Base-by-base conservation (phyloP, 169 alveolate species). In the Cryptosporidium bovis region DNA sequence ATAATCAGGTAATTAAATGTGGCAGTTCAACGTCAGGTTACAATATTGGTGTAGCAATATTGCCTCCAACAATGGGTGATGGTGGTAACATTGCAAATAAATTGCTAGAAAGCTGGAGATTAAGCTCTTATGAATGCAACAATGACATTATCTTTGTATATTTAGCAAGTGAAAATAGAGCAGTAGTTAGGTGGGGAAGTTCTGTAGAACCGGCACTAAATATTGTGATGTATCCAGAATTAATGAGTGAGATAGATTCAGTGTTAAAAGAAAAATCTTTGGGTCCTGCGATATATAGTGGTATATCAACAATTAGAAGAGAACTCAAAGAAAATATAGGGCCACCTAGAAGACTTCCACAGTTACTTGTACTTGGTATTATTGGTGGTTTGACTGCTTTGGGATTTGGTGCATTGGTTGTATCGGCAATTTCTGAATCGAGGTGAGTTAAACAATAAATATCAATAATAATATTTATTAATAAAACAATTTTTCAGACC, bases 371-470 rank as follows among this genome's bases (percentile, higher is more conserved):
- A 16, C 44, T 77, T 20, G 58, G 77, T 1, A 62, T 77, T 44
- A 77, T 77, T 44, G 87, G 87, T 0, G 87, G 87, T 16, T 48
- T 77, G 27, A 77, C 87, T 15, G 87, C 48, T 44, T n/a, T 77
- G 15, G 87, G 87, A 77, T 77, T 77, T 60, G 87, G 87, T 20
- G 87, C 87, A 18, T 44, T 77, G 4, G 87, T 77, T 60, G 87
- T 62, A 27, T 60, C 87, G 2, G 87, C 87, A 44, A 77, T 77
- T 4, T 77, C 87, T 6, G 87, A 77, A 29, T 60, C 51, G 15
- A 77, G 55, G 87, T 77, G 64, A 77, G 87, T 77, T 60, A 18
- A 20, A 29, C 0, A 66, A 36, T n/a, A 36, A 16, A 71, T 7
- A 46, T 8, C 3, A 12, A 18, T 31, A 24, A 6, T 7, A 10